Percentiles rank a stretch among this genome's conserved stretches.
Evolutionary conservation across 257 asterid genomes (phyloP).

Genomic region (Ajuga chamaepitys): DNA sequence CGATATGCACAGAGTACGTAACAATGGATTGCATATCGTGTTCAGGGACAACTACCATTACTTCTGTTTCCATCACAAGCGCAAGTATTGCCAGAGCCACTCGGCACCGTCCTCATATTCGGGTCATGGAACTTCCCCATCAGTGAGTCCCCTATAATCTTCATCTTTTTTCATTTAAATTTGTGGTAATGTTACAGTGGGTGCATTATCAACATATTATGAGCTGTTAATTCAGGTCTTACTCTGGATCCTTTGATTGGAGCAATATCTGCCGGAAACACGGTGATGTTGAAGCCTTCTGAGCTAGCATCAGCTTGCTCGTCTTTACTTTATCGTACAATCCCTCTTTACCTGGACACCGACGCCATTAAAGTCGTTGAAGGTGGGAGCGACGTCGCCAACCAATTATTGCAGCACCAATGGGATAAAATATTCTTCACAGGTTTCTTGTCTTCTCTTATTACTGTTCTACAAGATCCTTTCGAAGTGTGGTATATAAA

Average conservation of each 20-base stretch:
- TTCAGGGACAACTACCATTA: conserved; percentile 57
- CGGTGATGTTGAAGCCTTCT: conserved; percentile 64
- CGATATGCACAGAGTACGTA: neutral
- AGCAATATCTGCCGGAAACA: conserved; percentile 89
- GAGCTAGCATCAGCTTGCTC: conserved; percentile 81
- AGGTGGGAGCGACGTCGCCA: conserved; percentile 67
- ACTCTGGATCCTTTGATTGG: conserved; percentile 76
- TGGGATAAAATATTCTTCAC: conserved; percentile 98
- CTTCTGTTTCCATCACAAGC: conserved; percentile 67
- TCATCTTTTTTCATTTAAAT: neutral
- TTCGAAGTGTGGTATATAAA: neutral
- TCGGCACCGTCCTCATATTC: conserved; percentile 73
- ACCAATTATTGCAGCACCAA: conserved; percentile 48
- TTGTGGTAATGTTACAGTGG: neutral
- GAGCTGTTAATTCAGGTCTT: conserved; percentile 41
- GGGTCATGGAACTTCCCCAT: conserved; percentile 87
- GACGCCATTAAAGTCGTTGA: conserved; percentile 61
- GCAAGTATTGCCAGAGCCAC: conserved; percentile 78
- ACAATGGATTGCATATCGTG: conserved; percentile 11
- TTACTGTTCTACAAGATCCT: neutral
- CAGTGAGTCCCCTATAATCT: conserved; percentile 66
- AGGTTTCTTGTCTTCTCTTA: conserved; percentile 30
- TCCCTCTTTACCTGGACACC: conserved; percentile 69
- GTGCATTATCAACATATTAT: neutral
- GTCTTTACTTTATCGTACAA: conserved; percentile 40